Evolutionary conservation across 2,329 filamentous ascomycete genomes (phyloP).

Genomic region (Colletotrichum sp.): DNA sequence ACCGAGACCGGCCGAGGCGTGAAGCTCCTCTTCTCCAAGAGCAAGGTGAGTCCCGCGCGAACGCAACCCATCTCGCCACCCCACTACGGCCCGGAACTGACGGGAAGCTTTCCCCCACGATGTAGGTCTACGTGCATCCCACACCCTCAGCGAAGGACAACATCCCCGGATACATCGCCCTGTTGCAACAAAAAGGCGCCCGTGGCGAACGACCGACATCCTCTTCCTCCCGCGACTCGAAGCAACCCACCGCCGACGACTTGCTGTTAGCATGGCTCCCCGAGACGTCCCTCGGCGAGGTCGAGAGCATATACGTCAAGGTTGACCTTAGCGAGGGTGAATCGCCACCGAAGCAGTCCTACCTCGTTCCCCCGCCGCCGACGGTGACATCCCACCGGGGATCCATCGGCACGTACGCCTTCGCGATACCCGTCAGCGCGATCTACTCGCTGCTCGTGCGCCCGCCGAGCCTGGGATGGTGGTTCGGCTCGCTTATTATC

Average conservation of each 20-base stretch:
- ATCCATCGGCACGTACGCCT: slow-evolving; percentile 81
- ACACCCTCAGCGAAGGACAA: slow-evolving; percentile 95
- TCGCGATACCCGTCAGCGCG: slow-evolving; percentile 87
- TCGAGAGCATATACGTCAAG: slow-evolving; percentile 89
- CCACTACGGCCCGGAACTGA: background rate
- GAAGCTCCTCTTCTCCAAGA: slow-evolving; percentile 94
- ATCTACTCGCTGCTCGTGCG: slow-evolving; percentile 91
- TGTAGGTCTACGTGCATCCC: slow-evolving; percentile 91
- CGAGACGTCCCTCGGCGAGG: slow-evolving; percentile 85
- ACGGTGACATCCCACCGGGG: slow-evolving; percentile 78
- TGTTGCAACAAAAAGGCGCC: slow-evolving; percentile 84
- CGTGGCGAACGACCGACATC: slow-evolving; percentile 44
- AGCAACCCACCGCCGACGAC: slow-evolving; percentile 64
- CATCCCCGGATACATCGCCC: slow-evolving; percentile 89
- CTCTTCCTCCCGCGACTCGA: slow-evolving; percentile 41
- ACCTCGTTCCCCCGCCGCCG: slow-evolving; percentile 89
- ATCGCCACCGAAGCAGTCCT: slow-evolving; percentile 82
- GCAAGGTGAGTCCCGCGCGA: slow-evolving; percentile 68
- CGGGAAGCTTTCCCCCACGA: slow-evolving; percentile 17
- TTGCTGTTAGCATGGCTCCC: slow-evolving; percentile 93
- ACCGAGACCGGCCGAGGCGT: slow-evolving; percentile 79
- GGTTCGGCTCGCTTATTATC: slow-evolving; percentile 95
- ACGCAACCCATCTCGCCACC: background rate
- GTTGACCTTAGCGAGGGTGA: slow-evolving; percentile 87
- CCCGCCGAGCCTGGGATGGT: slow-evolving; percentile 95